Evolutionary conservation across 2,329 filamentous ascomycete genomes (phyloP), one percentile per base, ranked within the genome.

Genomic region (Gaeumannomyces sp.): DNA sequence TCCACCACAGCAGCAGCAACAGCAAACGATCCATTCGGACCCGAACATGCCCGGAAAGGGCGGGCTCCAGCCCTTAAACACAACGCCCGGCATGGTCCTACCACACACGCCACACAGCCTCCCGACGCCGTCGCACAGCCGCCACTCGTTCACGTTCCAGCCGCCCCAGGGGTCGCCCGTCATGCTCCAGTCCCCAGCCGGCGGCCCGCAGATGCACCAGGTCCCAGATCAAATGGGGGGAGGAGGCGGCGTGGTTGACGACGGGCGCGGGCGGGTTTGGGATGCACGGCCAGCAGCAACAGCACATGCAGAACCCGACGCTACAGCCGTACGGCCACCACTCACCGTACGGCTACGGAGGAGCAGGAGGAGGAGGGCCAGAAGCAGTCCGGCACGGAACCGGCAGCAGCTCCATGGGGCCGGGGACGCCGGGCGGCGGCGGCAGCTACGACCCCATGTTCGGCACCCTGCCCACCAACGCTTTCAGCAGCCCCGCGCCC

Each of bases 401-500:
- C 74, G 8, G 74, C 77, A 58, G 73, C 72, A 11, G 74, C 76
- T 16, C n/a, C 60, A 31, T 27, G 56, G 62, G 35, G 45, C 22
- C 38, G 38, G 38, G 38, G 14, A 70, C 59, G 71, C 73, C 62
- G 73, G 76, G 38, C 38, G 71, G 70, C 35, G 73, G 71, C 31
- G 73, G 74, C n/a, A 72, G 73, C 2, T 87, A 81, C 70, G 85
- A 87, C 67, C 81, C 84, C 14, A 87, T 88, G 83, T 88, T 88
- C 69, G 82, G 83, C 16, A 79, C 79, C 11, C 70, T 85, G 5
- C 78, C 83, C 5, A 82, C 83, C 25, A 83, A 84, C 62, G 77
- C 80, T 0, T 83, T 83, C 68, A 75, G 78, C n/a, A 83, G 81
- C 61, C 80, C 81, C 4, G 78, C 81, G 1, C 65, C 62, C 76